Evolutionary conservation across 2,329 filamentous ascomycete genomes (phyloP).

Genomic region (Fusarium annulatum): DNA sequence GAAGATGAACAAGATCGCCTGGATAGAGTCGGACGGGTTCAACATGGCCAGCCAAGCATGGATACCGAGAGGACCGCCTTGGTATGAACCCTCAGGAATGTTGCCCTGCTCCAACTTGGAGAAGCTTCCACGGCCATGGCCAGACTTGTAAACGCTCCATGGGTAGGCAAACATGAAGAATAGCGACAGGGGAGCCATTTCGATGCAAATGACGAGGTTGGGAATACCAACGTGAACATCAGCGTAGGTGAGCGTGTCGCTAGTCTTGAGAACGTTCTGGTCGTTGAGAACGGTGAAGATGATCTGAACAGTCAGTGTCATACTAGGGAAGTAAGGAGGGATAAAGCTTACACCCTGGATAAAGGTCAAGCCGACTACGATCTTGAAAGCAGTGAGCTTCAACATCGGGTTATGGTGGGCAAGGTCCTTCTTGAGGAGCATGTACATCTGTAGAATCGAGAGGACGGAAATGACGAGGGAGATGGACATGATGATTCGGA

Average conservation of each 20-base stretch:
- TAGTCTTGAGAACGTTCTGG: conserved; percentile 11
- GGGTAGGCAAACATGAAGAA: conserved; percentile 37
- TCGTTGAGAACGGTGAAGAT: conserved; percentile 35
- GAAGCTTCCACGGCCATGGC: conserved; percentile 10
- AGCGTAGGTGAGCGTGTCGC: conserved; percentile 32
- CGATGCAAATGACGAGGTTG: conserved; percentile 32
- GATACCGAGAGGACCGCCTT: conserved; percentile 29
- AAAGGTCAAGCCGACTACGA: conserved; percentile 31
- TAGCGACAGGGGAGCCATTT: conserved; percentile 35
- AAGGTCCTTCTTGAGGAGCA: conserved; percentile 26
- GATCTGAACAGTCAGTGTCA: neutral
- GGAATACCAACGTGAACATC: conserved; percentile 39
- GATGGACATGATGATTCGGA: conserved; percentile 6
- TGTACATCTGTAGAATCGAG: conserved; percentile 33
- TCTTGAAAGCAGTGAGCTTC: conserved; percentile 38
- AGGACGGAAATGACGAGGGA: conserved; percentile 26
- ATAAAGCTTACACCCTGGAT: conserved; percentile 23
- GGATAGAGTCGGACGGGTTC: conserved; percentile 29
- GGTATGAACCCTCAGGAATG: conserved; percentile 6
- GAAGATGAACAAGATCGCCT: conserved; percentile 28
- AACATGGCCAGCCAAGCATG: conserved; percentile 33
- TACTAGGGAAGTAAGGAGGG: accelerated
- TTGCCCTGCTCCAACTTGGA: conserved; percentile 5
- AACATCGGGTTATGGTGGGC: conserved; percentile 34
- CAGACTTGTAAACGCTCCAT: conserved; percentile 31